Percentiles rank a stretch among this genome's conserved stretches.
Conservation (phyloP, 2,329 filamentous ascomycete species). For the Fusarium sp. region DNA sequence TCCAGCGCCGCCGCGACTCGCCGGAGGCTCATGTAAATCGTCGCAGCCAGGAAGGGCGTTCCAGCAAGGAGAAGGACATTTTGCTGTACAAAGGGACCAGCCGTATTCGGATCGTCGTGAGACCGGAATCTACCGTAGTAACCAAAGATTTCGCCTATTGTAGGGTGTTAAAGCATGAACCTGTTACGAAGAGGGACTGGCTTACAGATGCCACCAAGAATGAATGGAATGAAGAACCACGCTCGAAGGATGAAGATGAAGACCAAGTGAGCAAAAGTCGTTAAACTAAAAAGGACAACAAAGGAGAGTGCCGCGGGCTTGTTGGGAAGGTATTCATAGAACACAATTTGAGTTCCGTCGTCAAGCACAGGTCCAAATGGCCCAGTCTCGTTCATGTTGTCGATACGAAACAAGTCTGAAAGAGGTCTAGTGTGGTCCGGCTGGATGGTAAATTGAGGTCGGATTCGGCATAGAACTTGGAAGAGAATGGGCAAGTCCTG, state of each 20-base stretch:
- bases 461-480: background rate
- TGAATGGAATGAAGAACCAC: slow-evolving; percentile 29
- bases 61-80: slow-evolving; percentile 20
- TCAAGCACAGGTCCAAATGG: slow-evolving; percentile 16
- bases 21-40: slow-evolving; percentile 31
- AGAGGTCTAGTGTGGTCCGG: background rate
- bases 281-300: slow-evolving; percentile 4
- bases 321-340: slow-evolving; percentile 21
- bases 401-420: background rate
- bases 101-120: background rate
- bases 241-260: slow-evolving; percentile 11
- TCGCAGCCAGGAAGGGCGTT: slow-evolving; percentile 27
- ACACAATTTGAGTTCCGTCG: slow-evolving; percentile 24
- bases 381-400: slow-evolving; percentile 14
- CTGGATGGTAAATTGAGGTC: background rate
- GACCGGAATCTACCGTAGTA: slow-evolving; percentile 5
- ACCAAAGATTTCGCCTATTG: slow-evolving; percentile 7
- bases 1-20: slow-evolving; percentile 10
- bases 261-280: background rate
- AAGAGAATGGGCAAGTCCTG: too few species aligned
- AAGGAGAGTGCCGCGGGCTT: slow-evolving; percentile 11
- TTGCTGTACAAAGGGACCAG: slow-evolving; percentile 11
- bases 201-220: slow-evolving; percentile 25
- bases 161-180: background rate
- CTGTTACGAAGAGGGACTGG: accelerated